Evolutionary conservation across 208 protist genomes (phyloP).

Genomic region (Trypanosoma congolense): DNA sequence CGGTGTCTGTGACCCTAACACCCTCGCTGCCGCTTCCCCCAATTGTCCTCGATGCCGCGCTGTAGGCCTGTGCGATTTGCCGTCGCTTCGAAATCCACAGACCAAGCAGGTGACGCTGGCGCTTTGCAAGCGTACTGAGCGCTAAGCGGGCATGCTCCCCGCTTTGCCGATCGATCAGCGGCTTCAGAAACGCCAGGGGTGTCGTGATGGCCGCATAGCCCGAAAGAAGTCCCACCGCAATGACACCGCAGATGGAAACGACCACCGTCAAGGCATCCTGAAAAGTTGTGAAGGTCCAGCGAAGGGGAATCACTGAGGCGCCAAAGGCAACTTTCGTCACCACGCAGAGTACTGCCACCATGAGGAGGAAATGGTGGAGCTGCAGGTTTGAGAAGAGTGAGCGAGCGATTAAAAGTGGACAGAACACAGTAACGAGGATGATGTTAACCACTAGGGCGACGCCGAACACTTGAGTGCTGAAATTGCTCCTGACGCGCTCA

Average conservation of each 20-base stretch:
- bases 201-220: constrained; percentile 73
- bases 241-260: constrained; percentile 50
- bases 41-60: not conserved
- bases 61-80: constrained; percentile 35
- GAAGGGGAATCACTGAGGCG: not conserved
- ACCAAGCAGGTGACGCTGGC: constrained; percentile 52
- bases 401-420: constrained; percentile 12
- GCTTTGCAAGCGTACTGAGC: constrained; percentile 34
- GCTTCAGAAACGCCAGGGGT: constrained; percentile 34
- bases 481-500: constrained; percentile 1
- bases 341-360: not conserved
- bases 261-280: constrained; percentile 12
- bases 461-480: constrained; percentile 7
- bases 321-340: constrained; percentile 1
- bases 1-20: not conserved
- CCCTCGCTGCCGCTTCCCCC: not conserved
- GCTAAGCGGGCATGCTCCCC: constrained; percentile 26
- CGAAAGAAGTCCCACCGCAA: constrained; percentile 54
- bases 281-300: not conserved
- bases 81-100: constrained; percentile 44
- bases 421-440: constrained; percentile 3
- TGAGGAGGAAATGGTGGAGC: not conserved
- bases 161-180: constrained; percentile 36
- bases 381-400: constrained; percentile 8
- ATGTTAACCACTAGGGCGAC: constrained; percentile 10